Evolutionary conservation across 2,329 filamentous ascomycete species (phyloP).

Genomic region (Exophiala calicioides): DNA sequence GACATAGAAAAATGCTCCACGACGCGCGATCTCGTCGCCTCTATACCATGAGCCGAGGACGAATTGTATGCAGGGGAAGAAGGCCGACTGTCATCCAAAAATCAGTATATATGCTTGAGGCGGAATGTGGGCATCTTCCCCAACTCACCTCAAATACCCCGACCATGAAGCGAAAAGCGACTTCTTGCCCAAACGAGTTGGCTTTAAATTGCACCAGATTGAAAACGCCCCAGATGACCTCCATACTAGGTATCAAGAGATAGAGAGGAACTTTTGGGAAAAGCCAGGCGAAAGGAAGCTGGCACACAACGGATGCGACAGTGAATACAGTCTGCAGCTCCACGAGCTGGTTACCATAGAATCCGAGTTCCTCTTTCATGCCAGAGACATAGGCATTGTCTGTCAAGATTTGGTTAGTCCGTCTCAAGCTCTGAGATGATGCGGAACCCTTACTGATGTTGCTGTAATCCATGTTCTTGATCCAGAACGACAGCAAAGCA

Average conservation of each 20-base stretch:
- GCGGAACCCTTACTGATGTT: slow-evolving; percentile 49
- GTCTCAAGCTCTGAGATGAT: not conserved
- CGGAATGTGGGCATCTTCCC: too few species aligned
- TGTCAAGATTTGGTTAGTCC: slow-evolving; percentile 25
- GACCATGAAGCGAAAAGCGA: slow-evolving; percentile 8
- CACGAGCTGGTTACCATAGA: slow-evolving; percentile 57
- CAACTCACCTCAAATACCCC: slow-evolving; percentile 31
- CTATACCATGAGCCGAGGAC: slow-evolving; percentile 26
- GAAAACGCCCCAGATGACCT: slow-evolving; percentile 58
- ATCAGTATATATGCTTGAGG: too few species aligned
- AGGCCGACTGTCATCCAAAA: slow-evolving; percentile 48
- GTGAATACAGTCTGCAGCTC: slow-evolving; percentile 56
- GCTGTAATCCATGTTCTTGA: slow-evolving; percentile 56
- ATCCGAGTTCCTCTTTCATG: slow-evolving; percentile 53
- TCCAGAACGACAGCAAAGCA: slow-evolving; percentile 56
- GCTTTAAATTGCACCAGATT: slow-evolving; percentile 57
- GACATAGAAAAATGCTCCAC: slow-evolving; percentile 39
- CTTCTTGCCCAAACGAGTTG: slow-evolving; percentile 33
- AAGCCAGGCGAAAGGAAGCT: slow-evolving; percentile 55
- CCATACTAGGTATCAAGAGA: slow-evolving; percentile 53
- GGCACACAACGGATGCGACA: slow-evolving; percentile 52
- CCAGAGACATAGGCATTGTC: slow-evolving; percentile 59
- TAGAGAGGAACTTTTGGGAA: slow-evolving; percentile 51
- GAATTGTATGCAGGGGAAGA: slow-evolving; percentile 36
- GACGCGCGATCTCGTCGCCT: slow-evolving; percentile 36